These are phyloP conservation scores for Boletus nobilissimus DNA, from an alignment of 1,284 basidiomycete species.

Conservation along the genomic window DNA sequence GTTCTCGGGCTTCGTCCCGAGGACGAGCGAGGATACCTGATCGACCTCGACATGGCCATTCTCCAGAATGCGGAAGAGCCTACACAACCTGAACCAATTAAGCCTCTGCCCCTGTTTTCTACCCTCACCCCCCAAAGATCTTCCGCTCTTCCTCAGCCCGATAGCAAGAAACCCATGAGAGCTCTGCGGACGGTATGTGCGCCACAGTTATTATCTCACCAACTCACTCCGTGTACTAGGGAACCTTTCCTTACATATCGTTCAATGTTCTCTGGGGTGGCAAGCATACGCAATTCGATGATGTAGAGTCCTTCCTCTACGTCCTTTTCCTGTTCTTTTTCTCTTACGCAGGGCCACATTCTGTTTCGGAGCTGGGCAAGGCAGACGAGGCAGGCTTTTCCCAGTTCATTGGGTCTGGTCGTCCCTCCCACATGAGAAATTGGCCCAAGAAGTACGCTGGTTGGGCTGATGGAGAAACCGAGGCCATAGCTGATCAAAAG, in stretches of 20 bases:
- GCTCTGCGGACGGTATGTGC: neutral
- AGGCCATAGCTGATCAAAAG: neutral
- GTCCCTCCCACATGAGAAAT: neutral
- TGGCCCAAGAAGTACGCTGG: conserved; percentile 11
- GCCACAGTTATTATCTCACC: neutral
- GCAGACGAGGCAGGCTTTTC: conserved; percentile 9
- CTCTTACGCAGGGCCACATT: conserved; percentile 12
- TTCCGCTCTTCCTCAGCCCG: neutral
- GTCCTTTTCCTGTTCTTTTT: conserved; percentile 21
- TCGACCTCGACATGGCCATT: conserved; percentile 24
- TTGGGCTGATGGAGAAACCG: conserved; percentile 18
- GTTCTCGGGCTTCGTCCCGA: conserved; percentile 18
- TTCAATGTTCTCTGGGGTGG: conserved; percentile 1
- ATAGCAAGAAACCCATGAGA: neutral
- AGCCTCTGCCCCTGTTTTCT: neutral
- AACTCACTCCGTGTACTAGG: neutral
- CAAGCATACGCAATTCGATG: conserved; percentile 21
- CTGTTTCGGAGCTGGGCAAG: neutral
- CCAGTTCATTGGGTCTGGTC: conserved; percentile 4
- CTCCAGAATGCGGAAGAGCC: conserved; percentile 8
- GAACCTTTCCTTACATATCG: conserved; percentile 27
- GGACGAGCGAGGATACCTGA: conserved; percentile 24
- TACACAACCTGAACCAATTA: neutral
- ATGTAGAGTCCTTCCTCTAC: conserved; percentile 31
- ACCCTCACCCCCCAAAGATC: neutral